phyloP scores from a whole-genome alignment of 345 rosid genomes.

The Arabidopsis thaliana region DNA sequence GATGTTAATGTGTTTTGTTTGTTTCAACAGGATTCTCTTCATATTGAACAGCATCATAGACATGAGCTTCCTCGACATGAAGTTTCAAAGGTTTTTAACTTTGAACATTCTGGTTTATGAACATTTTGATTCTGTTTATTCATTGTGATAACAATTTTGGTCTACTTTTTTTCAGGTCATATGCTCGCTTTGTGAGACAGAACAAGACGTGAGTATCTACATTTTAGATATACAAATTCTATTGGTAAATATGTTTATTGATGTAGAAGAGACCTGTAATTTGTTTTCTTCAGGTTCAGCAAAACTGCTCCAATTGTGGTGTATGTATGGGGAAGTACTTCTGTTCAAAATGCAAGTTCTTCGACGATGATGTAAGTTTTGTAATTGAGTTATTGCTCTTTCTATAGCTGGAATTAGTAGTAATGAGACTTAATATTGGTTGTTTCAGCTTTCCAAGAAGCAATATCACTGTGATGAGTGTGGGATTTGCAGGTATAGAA shows the following conservation, averaged over 20 bases:
- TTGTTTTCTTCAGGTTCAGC: slow-evolving; percentile 55
- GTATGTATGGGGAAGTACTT: slow-evolving; percentile 80
- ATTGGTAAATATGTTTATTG: not conserved
- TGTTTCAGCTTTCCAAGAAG: slow-evolving; percentile 55
- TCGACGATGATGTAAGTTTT: slow-evolving; percentile 69
- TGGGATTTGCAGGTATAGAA: slow-evolving; percentile 62
- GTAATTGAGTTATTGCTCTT: not conserved
- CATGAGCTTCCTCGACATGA: slow-evolving; percentile 87
- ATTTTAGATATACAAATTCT: not conserved
- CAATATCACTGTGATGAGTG: slow-evolving; percentile 68
- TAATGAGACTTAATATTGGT: slow-evolving; percentile 15
- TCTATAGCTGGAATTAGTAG: not conserved
- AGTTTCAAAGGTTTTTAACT: slow-evolving; percentile 61
- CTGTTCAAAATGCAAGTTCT: slow-evolving; percentile 71
- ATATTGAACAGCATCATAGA: slow-evolving; percentile 53
- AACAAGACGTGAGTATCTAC: slow-evolving; percentile 66
- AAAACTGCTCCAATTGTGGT: slow-evolving; percentile 63
- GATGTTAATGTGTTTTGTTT: slow-evolving; percentile 18
- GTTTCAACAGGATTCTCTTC: slow-evolving; percentile 60
- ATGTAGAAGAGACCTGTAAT: slow-evolving; percentile 1
- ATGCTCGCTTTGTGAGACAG: slow-evolving; percentile 70
- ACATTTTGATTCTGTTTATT: slow-evolving; percentile 5
- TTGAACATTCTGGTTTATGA: not conserved
- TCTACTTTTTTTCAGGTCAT: slow-evolving; percentile 54
- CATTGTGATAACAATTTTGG: not conserved